Conservation (phyloP, 768 basidiomycete genomes). For the Kwoniella bestiolae region DNA sequence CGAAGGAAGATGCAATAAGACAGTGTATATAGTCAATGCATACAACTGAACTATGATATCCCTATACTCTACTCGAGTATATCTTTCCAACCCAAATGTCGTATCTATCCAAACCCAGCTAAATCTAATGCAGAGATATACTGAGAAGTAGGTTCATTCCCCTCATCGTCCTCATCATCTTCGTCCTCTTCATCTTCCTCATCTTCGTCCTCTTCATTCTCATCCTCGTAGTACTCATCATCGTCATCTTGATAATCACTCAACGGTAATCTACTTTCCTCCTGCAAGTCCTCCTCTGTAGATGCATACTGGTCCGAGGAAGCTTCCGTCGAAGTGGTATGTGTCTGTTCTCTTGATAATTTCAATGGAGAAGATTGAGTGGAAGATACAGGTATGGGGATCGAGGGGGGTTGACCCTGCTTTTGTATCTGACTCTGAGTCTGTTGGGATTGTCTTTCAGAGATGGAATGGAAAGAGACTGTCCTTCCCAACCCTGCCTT, state of each 20-base stretch:
- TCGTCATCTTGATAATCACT: slow-evolving; percentile 9
- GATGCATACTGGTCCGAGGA: slow-evolving; percentile 7
- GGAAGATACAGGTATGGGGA: background rate
- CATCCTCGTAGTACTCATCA: slow-evolving; percentile 25
- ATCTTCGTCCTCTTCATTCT: slow-evolving; percentile 32
- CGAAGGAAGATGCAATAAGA: background rate
- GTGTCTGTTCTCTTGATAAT: slow-evolving; percentile 6
- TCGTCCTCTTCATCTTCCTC: slow-evolving; percentile 47
- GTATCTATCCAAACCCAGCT: slow-evolving; percentile 37
- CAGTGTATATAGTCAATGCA: slow-evolving; percentile 4
- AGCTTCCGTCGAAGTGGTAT: background rate
- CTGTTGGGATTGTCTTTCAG: background rate
- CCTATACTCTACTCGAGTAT: too few relatives aligned
- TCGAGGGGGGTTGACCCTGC: background rate
- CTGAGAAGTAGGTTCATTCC: slow-evolving; percentile 37
- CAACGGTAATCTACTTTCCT: slow-evolving; percentile 5
- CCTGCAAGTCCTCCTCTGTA: background rate
- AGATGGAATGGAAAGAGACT: slow-evolving; percentile 21
- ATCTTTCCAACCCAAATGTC: background rate
- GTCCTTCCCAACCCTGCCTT: slow-evolving; percentile 7
- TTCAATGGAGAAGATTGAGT: slow-evolving; percentile 12
- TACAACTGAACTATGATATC: background rate
- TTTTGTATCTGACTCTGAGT: background rate
- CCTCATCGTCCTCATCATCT: slow-evolving; percentile 43
- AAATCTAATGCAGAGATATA: slow-evolving; percentile 52